Evolutionary conservation across 2,329 filamentous ascomycete species (phyloP).

Genomic region (Phialocephala subalpina): DNA sequence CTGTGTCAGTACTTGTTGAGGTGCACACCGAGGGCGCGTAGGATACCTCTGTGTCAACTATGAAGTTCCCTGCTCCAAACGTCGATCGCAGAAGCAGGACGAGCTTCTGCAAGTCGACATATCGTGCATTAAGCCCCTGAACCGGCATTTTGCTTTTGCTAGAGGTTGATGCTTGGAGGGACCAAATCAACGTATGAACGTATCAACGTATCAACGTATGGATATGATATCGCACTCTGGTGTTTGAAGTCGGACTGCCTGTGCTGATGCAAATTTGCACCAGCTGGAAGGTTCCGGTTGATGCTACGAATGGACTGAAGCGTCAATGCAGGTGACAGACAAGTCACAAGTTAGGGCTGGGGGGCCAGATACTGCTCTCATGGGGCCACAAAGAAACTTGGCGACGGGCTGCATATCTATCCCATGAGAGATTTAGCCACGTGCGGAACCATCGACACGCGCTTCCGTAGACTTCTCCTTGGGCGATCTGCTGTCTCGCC

Average conservation of each 20-base stretch:
- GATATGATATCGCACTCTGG: too few relatives aligned
- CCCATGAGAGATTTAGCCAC: too few relatives aligned
- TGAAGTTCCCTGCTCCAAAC: slow-evolving; percentile 7
- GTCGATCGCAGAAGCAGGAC: slow-evolving; percentile 3
- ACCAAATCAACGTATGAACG: slow-evolving; percentile 1
- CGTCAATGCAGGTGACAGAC: slow-evolving; percentile 7
- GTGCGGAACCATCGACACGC: too few relatives aligned
- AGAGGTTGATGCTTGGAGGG: background rate
- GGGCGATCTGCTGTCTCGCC: slow-evolving; percentile 7
- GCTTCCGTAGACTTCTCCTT: slow-evolving; percentile 4
- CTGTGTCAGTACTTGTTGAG: background rate
- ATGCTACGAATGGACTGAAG: slow-evolving; percentile 4
- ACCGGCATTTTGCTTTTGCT: slow-evolving; percentile 5
- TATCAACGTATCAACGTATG: background rate
- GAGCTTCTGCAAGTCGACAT: slow-evolving; percentile 5
- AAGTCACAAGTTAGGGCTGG: too few relatives aligned
- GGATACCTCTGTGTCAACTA: slow-evolving; percentile 3
- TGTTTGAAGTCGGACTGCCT: background rate
- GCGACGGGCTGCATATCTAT: too few relatives aligned
- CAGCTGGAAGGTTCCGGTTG: too few relatives aligned
- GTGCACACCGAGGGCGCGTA: background rate
- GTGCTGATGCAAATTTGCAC: background rate
- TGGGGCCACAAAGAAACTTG: too few relatives aligned
- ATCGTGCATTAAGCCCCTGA: slow-evolving; percentile 4
- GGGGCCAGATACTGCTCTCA: background rate